Base-by-base conservation (phyloP, 2,329 filamentous ascomycete species). In the Lasiodiplodia gonubiensis region DNA sequence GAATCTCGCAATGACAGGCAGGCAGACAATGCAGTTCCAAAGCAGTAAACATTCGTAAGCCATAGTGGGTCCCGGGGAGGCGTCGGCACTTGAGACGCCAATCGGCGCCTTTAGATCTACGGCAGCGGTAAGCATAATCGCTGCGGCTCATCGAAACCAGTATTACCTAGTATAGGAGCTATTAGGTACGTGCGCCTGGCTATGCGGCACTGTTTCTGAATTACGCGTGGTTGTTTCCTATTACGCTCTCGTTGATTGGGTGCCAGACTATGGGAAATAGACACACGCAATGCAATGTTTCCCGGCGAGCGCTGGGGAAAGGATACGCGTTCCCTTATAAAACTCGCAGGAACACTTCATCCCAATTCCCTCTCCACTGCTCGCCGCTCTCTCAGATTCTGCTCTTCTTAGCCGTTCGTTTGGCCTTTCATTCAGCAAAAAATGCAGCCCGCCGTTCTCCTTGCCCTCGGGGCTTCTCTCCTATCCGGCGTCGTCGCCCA, bases 1-100 rank as follows among this genome's bases (percentile, higher is more conserved):
- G 46, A 37, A 63, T 63, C n/a, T 35, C 46, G 59, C 46, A 63
- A 37, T 25, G 35, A 14, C 53, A 51, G 59, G 23, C 42, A 30
- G 11, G 21, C 16, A 23, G 23, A 30, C 42, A 63, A 35, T 27
- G 30, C 59, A 27, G 11, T 8, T 51, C 59, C 10, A 49, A 63
- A 63, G 42, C 23, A 63, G 59, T 12, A 63, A 63, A 63, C 59
- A 63, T 49, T 63, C 59, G 46, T 63, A 63, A 63, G 59, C 59
- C 59, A 10, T 21, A 39, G 59, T 63, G 59, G 59, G 46, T 51
- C 59, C 27, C 57, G 57, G 57, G 3, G 5, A 10, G 4, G 39
- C 42, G 16, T 49, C 46, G 59, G 59, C 46, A 63, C 11, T 25
- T n/a, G 23, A 23, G 6, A 14, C 37, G n/a, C 59, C 39, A 63